Percentiles rank a stretch among this genome's conserved stretches.
Conservation (phyloP, 768 basidiomycete genomes). For the Kwoniella newhampshirensis region DNA sequence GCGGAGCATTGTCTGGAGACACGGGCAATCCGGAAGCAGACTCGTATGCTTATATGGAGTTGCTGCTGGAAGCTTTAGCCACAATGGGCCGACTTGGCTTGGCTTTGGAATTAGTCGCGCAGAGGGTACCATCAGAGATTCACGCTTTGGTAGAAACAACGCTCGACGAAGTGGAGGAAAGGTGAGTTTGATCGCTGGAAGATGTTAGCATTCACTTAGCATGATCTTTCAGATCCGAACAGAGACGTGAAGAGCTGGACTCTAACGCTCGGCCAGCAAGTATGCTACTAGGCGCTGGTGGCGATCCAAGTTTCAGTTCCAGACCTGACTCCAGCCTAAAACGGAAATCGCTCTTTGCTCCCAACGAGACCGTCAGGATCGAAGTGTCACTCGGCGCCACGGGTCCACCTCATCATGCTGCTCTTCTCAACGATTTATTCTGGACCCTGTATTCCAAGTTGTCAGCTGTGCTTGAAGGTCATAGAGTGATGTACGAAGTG, state of each 20-base stretch:
- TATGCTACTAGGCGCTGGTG: slow-evolving; percentile 4
- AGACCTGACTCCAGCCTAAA: slow-evolving; percentile 11
- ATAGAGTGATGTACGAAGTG: slow-evolving; percentile 86
- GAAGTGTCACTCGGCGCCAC: slow-evolving; percentile 56
- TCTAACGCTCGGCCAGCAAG: slow-evolving; percentile 16
- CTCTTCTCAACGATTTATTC: slow-evolving; percentile 84
- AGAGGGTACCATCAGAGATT: slow-evolving; percentile 79
- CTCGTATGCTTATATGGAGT: slow-evolving; percentile 90
- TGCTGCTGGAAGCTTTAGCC: slow-evolving; percentile 85
- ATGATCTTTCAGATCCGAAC: slow-evolving; percentile 17
- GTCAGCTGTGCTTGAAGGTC: slow-evolving; percentile 86
- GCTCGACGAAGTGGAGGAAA: slow-evolving; percentile 85
- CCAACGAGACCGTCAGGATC: slow-evolving; percentile 55
- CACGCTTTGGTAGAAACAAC: slow-evolving; percentile 81
- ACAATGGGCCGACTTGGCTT: slow-evolving; percentile 83
- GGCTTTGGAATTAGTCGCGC: slow-evolving; percentile 76
- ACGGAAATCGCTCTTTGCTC: slow-evolving; percentile 30
- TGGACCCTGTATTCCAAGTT: slow-evolving; percentile 97
- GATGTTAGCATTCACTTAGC: neutral
- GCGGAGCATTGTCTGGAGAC: neutral
- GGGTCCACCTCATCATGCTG: slow-evolving; percentile 64
- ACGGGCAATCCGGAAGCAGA: slow-evolving; percentile 78
- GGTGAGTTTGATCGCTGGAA: slow-evolving; percentile 56
- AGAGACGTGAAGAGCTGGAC: slow-evolving; percentile 31
- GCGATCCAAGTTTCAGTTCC: neutral